Base-by-base conservation (phyloP, 2,329 filamentous ascomycete genomes). In the Apiospora sp. region DNA sequence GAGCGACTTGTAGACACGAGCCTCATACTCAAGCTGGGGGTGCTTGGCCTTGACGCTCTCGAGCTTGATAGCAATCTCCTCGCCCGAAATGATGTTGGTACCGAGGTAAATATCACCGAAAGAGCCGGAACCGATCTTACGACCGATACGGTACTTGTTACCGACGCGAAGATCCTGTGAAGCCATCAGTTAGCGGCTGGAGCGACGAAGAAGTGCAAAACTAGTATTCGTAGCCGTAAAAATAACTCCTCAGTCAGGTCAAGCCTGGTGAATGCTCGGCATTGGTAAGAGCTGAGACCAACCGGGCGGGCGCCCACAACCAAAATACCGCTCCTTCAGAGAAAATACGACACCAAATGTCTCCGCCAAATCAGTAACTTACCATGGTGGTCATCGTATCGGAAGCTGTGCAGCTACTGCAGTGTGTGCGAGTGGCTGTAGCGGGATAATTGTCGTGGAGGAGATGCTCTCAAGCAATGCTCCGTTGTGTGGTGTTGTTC, bases 1-100 rank as follows among this genome's bases (percentile, higher is more conserved):
- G 70, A 99, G 93, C 34, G 90, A 92, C 85, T 93, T 93, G 86
- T 93, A 96, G 80, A 98, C 96, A 79, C 96, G 94, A 73, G 96
- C 96, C 86, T 99, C 96, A 88, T 98, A 98, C 85, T 98, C 96
- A 75, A 99, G 92, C 86, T 98, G 96, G 73, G 96, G 96, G 84
- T 98, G 96, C 90, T 99, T 98, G 83, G 96, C 96, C 90, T 99
- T 99, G 87, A 98, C 96, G 77, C 94, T 97, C 86, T 99, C 96
- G 74, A 99, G 94, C 89, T 99, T 99, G 88, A 99, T 99, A 83
- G 96, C 96, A 80, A 99, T 98, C 86, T 99, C 96, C 85, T 99
- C 96, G 75, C 96, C 96, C 5, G 96, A 98, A 85, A 98, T 98
- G 87, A 99, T 98, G 88, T 99, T 98, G 84, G 96, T 99, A 80